Evolutionary conservation across 805 yeast species (phyloP).

Genomic region (Ogataea haglerorum): DNA sequence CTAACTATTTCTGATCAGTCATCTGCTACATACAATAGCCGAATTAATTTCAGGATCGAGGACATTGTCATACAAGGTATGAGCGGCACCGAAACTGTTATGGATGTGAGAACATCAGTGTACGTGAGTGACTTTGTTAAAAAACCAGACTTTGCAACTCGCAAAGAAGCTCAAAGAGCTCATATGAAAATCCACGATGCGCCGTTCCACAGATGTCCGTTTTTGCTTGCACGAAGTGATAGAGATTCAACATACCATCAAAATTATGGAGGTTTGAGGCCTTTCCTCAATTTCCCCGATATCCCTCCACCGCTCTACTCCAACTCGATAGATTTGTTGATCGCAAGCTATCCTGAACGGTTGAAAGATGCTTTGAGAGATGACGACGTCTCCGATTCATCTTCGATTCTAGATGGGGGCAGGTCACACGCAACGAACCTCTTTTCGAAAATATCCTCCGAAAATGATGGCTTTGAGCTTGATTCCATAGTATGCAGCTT

Average conservation of each 20-base stretch:
- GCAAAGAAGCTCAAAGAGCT: slow-evolving; percentile 52
- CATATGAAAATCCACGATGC: slow-evolving; percentile 74
- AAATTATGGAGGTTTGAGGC: slow-evolving; percentile 49
- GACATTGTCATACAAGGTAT: slow-evolving; percentile 33
- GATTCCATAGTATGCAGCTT: slow-evolving; percentile 55
- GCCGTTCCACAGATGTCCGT: slow-evolving; percentile 77
- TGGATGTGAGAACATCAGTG: slow-evolving; percentile 55
- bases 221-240: slow-evolving; percentile 52
- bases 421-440: not conserved
- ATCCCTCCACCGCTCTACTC: slow-evolving; percentile 57
- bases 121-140: slow-evolving; percentile 57
- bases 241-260: slow-evolving; percentile 48
- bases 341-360: slow-evolving; percentile 32
- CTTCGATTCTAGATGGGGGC: slow-evolving; percentile 2
- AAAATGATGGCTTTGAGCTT: slow-evolving; percentile 41
- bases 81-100: slow-evolving; percentile 23
- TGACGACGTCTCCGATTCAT: slow-evolving; percentile 6
- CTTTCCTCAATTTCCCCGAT: slow-evolving; percentile 62
- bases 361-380: slow-evolving; percentile 17
- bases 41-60: slow-evolving; percentile 50
- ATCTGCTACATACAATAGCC: slow-evolving; percentile 57
- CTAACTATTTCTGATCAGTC: slow-evolving; percentile 66
- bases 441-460: not conserved
- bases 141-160: slow-evolving; percentile 44
- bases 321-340: slow-evolving; percentile 43